Evolutionary conservation across 2,329 filamentous ascomycete genomes (phyloP).

Genomic region (Fusarium sp.): DNA sequence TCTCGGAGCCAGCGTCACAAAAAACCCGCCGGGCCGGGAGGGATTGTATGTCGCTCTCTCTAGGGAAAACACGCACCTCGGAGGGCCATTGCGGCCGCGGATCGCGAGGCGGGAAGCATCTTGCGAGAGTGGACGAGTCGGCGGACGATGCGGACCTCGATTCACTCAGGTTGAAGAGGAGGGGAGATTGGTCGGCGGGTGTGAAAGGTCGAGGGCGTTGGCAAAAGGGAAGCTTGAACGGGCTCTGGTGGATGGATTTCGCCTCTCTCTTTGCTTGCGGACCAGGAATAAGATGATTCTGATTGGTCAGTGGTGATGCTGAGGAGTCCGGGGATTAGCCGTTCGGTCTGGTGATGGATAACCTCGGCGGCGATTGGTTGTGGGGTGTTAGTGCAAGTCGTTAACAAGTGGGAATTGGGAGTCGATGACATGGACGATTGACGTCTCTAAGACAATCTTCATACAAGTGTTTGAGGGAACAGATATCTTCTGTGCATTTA

Average conservation of each 20-base stretch:
- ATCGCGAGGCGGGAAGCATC: slow-evolving; percentile 64
- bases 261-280: slow-evolving; percentile 47
- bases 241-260: slow-evolving; percentile 37
- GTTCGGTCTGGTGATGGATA: slow-evolving; percentile 22
- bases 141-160: slow-evolving; percentile 35
- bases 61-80: slow-evolving; percentile 56
- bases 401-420: background rate
- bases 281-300: slow-evolving; percentile 45
- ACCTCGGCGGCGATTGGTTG: slow-evolving; percentile 9
- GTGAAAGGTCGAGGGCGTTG: slow-evolving; percentile 23
- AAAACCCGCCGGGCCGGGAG: slow-evolving; percentile 37
- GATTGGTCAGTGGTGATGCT: slow-evolving; percentile 44
- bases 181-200: slow-evolving; percentile 24
- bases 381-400: background rate
- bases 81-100: slow-evolving; percentile 64
- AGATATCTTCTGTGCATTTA: background rate
- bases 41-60: background rate
- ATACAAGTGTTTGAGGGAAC: background rate
- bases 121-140: slow-evolving; percentile 37
- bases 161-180: slow-evolving; percentile 34
- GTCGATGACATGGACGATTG: background rate
- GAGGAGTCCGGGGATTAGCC: slow-evolving; percentile 48
- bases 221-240: slow-evolving; percentile 22
- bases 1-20: slow-evolving; percentile 25
- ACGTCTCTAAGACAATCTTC: background rate